Conservation (phyloP, 495 filamentous ascomycete species). For the Penicillium lividum region DNA sequence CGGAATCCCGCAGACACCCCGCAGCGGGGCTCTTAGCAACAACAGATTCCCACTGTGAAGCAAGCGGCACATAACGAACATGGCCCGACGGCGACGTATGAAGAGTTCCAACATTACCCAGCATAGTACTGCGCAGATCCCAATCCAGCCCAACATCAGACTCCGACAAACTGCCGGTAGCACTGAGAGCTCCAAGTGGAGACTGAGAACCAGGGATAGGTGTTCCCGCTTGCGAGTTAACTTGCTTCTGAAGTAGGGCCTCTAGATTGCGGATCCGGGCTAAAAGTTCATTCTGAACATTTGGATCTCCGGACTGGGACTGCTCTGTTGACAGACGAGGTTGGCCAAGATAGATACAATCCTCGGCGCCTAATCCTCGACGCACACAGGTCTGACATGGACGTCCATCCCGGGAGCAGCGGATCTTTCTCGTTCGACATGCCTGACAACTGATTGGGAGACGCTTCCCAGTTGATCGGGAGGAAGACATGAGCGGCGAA, state of each 20-base stretch:
- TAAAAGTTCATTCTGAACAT: slow-evolving; percentile 38
- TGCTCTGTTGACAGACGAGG: slow-evolving; percentile 41
- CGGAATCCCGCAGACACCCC: slow-evolving; percentile 31
- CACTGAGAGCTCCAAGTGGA: slow-evolving; percentile 35
- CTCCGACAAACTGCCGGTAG: slow-evolving; percentile 35
- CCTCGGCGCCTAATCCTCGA: slow-evolving; percentile 41
- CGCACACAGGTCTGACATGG: slow-evolving; percentile 46
- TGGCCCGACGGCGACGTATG: slow-evolving; percentile 42
- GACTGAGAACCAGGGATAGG: slow-evolving; percentile 26
- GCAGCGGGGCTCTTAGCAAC: slow-evolving; percentile 30
- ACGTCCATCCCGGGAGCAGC: slow-evolving; percentile 43
- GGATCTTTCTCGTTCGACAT: slow-evolving; percentile 43
- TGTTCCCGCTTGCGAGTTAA: slow-evolving; percentile 22
- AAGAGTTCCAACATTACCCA: slow-evolving; percentile 32
- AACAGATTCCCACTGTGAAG: slow-evolving; percentile 38
- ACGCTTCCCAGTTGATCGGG: slow-evolving; percentile 38
- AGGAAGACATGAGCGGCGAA: slow-evolving; percentile 21
- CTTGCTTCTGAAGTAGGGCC: slow-evolving; percentile 40
- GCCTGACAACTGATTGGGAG: slow-evolving; percentile 47
- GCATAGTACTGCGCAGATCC: slow-evolving; percentile 25
- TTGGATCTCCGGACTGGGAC: slow-evolving; percentile 24
- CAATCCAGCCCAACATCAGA: slow-evolving; percentile 24
- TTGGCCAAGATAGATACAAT: slow-evolving; percentile 45
- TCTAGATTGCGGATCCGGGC: slow-evolving; percentile 42
- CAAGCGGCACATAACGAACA: slow-evolving; percentile 43